A percentile compares a stretch with the other conserved stretches of the same genome.
Conservation (phyloP, 305 asterid genomes). For the Nicotiana rustica region DNA sequence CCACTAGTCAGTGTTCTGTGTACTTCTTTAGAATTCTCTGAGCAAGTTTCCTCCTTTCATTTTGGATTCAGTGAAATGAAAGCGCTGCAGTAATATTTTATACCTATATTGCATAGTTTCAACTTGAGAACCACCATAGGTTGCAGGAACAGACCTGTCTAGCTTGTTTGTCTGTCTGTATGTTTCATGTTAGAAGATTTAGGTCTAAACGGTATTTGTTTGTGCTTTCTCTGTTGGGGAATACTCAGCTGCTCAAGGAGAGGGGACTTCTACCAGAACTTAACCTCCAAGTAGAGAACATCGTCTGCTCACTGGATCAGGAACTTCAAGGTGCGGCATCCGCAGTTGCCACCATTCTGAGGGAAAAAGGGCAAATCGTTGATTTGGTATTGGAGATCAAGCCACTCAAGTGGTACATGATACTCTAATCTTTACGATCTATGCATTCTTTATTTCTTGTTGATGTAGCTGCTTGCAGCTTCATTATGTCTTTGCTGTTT, state of each 20-base stretch:
- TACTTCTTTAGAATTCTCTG: not conserved
- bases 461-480: conserved; percentile 22
- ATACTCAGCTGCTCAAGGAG: conserved; percentile 84
- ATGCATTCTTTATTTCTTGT: not conserved
- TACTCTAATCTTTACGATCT: not conserved
- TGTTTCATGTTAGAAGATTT: conserved; percentile 10
- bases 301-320: conserved; percentile 84
- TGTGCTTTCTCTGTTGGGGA: conserved; percentile 19
- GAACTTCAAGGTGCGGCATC: conserved; percentile 84
- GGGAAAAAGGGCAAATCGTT: conserved; percentile 82
- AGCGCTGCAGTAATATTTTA: not conserved
- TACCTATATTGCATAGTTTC: not conserved
- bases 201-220: not conserved
- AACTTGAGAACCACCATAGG: not conserved
- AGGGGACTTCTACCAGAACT: conserved; percentile 84
- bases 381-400: conserved; percentile 91
- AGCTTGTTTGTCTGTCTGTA: conserved; percentile 1
- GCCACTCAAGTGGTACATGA: conserved; percentile 83
- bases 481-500: not conserved
- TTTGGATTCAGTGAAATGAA: not conserved
- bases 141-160: not conserved
- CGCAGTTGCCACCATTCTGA: conserved; percentile 72
- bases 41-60: not conserved
- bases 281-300: conserved; percentile 67
- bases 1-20: not conserved